A percentile compares a stretch with the other conserved stretches of the same genome.
These are phyloP conservation scores for Rhynchospora pubera DNA, from an alignment of 176 grass and related monocot species.

Conservation along the genomic window DNA sequence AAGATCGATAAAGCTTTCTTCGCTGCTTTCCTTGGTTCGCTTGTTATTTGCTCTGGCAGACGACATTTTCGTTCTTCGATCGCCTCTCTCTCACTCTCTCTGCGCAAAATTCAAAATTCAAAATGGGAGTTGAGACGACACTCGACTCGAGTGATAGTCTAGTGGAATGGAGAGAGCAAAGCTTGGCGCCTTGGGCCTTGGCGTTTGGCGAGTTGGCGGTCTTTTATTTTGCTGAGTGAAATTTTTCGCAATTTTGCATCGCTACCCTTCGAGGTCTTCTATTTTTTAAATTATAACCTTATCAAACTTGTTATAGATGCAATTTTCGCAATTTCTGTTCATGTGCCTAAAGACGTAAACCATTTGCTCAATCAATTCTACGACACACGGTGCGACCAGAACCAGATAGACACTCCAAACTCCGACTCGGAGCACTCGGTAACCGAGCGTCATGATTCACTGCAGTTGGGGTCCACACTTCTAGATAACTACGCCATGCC, in stretches of 20 bases:
- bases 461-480: no score
- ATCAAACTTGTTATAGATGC: no score
- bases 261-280: not conserved
- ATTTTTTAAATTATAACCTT: not conserved
- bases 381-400: no score
- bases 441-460: no score
- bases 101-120: constrained; percentile 10
- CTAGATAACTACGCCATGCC: no score
- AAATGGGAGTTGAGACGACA: not conserved
- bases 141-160: no score
- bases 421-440: no score
- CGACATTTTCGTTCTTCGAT: not conserved
- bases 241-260: not conserved
- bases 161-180: not conserved
- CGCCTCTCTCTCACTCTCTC: not conserved
- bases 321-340: no score
- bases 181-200: no score
- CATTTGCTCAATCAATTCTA: no score
- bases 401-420: no score
- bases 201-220: not conserved
- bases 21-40: constrained; percentile 4
- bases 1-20: not conserved
- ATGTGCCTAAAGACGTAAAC: no score
- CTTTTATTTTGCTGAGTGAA: not conserved
- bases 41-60: not conserved